Evolutionary conservation across 768 basidiomycete genomes (phyloP).

Genomic region (Sarcodon sp.): DNA sequence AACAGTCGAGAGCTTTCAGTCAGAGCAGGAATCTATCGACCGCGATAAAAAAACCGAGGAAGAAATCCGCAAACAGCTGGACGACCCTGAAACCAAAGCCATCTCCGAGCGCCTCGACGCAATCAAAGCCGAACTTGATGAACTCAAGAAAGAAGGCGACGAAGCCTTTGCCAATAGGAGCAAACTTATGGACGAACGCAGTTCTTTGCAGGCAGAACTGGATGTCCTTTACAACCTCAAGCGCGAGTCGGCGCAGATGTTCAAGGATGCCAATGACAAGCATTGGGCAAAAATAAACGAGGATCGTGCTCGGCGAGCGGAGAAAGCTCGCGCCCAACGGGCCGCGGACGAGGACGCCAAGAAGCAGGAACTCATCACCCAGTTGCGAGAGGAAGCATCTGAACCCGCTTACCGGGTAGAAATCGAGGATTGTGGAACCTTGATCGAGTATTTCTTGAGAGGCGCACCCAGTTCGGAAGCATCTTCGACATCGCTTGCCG

Average conservation of each 20-base stretch:
- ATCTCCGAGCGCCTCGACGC: slow-evolving; percentile 68
- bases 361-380: slow-evolving; percentile 67
- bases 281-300: slow-evolving; percentile 81
- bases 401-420: slow-evolving; percentile 82
- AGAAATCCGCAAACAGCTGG: slow-evolving; percentile 68
- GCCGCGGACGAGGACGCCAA: slow-evolving; percentile 69
- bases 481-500: slow-evolving; percentile 28
- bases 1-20: slow-evolving; percentile 70
- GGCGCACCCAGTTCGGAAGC: slow-evolving; percentile 35
- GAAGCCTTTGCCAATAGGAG: slow-evolving; percentile 69
- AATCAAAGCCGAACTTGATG: slow-evolving; percentile 78
- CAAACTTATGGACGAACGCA: slow-evolving; percentile 84
- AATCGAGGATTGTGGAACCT: slow-evolving; percentile 93
- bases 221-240: slow-evolving; percentile 64
- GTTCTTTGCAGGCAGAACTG: slow-evolving; percentile 52
- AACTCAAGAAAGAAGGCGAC: slow-evolving; percentile 76
- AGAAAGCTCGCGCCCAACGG: slow-evolving; percentile 61
- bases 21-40: slow-evolving; percentile 72
- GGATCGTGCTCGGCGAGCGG: slow-evolving; percentile 75
- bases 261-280: slow-evolving; percentile 74
- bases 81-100: slow-evolving; percentile 84
- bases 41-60: slow-evolving; percentile 64
- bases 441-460: slow-evolving; percentile 76
- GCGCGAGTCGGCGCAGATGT: slow-evolving; percentile 56
- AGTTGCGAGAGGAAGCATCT: slow-evolving; percentile 82